phyloP scores from a whole-genome alignment of 352 stramenopile species.

The Phytophthora melonis region DNA sequence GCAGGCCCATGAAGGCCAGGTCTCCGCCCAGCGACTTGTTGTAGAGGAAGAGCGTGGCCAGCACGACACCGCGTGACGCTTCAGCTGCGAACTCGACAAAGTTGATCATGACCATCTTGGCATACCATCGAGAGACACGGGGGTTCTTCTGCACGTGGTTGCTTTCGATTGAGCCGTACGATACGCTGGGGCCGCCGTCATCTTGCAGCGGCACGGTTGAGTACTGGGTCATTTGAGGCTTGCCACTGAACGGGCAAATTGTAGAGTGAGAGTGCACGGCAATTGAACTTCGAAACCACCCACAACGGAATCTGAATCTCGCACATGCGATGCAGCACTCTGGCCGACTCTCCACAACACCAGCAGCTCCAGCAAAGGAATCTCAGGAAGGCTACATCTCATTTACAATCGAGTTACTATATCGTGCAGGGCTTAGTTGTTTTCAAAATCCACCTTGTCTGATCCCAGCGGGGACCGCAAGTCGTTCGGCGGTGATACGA shows the following conservation, averaged over 20 bases:
- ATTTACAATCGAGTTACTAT: conserved; percentile 13
- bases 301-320: conserved; percentile 23
- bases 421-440: conserved; percentile 29
- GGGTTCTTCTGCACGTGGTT: conserved; percentile 2
- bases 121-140: conserved; percentile 53
- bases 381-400: background rate
- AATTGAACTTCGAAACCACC: background rate
- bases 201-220: conserved; percentile 30
- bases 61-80: conserved; percentile 71
- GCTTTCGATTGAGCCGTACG: conserved; percentile 28
- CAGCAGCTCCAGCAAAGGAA: background rate
- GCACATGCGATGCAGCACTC: background rate
- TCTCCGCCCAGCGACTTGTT: conserved; percentile 73
- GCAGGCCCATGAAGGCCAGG: conserved; percentile 70
- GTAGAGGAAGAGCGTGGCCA: conserved; percentile 82
- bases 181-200: conserved; percentile 2
- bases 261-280: conserved; percentile 5
- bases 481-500: conserved; percentile 44
- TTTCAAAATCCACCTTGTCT: conserved; percentile 46
- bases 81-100: conserved; percentile 81
- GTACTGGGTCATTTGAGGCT: conserved; percentile 25
- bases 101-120: conserved; percentile 82
- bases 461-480: conserved; percentile 57
- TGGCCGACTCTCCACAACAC: background rate
- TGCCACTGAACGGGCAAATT: background rate